Conservation (phyloP, 805 yeast species). For the Saccharomycopsis capsularis region DNA sequence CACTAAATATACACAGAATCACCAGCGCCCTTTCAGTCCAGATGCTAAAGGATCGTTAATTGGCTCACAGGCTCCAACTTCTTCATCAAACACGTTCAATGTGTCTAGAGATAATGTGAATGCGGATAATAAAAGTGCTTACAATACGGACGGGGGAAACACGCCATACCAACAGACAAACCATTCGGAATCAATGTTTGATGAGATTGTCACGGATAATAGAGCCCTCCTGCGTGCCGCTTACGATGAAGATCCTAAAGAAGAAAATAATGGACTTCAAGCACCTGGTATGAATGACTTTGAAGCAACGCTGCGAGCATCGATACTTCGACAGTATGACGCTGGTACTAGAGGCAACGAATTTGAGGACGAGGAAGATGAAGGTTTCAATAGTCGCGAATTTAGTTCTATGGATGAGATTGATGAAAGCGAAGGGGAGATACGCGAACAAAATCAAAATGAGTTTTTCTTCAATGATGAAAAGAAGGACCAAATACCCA, state of each 20-base stretch:
- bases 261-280: neutral
- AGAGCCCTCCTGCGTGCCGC: neutral
- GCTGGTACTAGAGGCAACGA: neutral
- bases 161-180: too few species aligned
- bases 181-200: too few species aligned
- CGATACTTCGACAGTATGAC: too few species aligned
- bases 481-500: too few species aligned
- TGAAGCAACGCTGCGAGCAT: too few species aligned
- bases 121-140: too few species aligned
- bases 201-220: neutral
- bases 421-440: neutral
- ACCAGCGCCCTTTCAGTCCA: neutral
- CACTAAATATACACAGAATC: neutral
- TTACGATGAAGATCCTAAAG: neutral
- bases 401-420: neutral
- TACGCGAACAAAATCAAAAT: neutral
- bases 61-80: neutral
- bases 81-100: neutral
- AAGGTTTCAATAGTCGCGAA: conserved; percentile 4
- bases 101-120: neutral
- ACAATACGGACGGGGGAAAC: too few species aligned
- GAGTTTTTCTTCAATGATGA: neutral
- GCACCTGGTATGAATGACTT: too few species aligned
- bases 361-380: neutral
- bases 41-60: neutral